phyloP scores from a whole-genome alignment of 441 rosid species.

The Capsella rubella region DNA sequence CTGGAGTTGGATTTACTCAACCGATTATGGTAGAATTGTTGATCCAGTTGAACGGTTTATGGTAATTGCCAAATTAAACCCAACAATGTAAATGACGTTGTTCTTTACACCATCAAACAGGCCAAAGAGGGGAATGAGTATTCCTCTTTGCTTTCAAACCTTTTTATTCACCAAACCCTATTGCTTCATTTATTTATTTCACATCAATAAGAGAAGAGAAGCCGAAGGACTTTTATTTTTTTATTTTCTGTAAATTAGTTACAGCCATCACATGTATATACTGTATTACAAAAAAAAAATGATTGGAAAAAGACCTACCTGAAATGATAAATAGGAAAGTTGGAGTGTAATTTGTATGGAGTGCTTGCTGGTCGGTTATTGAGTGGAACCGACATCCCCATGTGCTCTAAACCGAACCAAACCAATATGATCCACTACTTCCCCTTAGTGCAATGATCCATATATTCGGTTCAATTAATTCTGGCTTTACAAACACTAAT shows the following conservation, averaged over 20 bases:
- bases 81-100: conserved; percentile 30
- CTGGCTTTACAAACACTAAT: neutral
- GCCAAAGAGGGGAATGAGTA: neutral
- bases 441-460: conserved; percentile 4
- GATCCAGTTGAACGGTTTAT: neutral
- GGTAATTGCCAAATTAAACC: conserved; percentile 28
- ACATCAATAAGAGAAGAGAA: conserved; percentile 21
- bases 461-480: conserved; percentile 34
- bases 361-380: conserved; percentile 34
- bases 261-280: neutral
- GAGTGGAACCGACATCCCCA: conserved; percentile 36
- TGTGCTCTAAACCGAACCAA: conserved; percentile 36
- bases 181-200: neutral
- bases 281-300: too few relatives aligned
- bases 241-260: neutral
- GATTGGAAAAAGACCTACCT: conserved; percentile 20
- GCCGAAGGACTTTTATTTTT: neutral
- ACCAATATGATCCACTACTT: conserved; percentile 29
- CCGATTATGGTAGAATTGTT: neutral
- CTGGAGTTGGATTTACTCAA: neutral
- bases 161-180: conserved; percentile 14
- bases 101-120: conserved; percentile 12
- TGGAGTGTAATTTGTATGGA: neutral
- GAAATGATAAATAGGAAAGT: conserved; percentile 17
- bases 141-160: conserved; percentile 15